Evolutionary conservation across 1,139 yeast species (phyloP).

Genomic region (Candida sojae): DNA sequence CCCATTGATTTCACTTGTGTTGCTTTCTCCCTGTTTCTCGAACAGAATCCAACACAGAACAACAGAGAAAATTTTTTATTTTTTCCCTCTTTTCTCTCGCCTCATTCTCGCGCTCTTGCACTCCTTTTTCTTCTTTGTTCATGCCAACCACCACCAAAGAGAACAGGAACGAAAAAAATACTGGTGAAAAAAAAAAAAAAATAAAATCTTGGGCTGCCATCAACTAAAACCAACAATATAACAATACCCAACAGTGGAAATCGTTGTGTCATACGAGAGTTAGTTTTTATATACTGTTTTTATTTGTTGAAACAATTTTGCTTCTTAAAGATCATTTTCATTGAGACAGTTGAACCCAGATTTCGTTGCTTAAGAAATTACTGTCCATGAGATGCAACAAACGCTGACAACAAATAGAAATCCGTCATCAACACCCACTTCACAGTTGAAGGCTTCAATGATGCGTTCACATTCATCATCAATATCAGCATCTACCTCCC

Average conservation of each 20-base stretch:
- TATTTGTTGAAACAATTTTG: no score
- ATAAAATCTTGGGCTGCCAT: background rate
- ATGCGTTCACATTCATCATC: background rate
- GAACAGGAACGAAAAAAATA: background rate
- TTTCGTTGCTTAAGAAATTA: background rate
- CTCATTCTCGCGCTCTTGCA: background rate
- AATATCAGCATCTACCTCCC: slow-evolving; percentile 4
- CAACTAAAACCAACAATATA: no score
- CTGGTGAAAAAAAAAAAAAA: background rate
- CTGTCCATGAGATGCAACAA: slow-evolving; percentile 6
- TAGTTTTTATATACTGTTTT: no score
- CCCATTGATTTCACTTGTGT: no score
- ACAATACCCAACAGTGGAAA: no score
- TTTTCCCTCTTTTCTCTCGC: background rate
- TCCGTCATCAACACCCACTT: slow-evolving; percentile 1
- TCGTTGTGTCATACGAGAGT: no score
- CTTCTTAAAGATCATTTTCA: background rate
- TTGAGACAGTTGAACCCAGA: background rate
- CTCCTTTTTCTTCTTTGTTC: background rate
- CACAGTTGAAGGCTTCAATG: background rate
- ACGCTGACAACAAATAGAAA: slow-evolving; percentile 5
- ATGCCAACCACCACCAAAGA: background rate
- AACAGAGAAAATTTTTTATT: background rate
- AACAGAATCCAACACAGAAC: background rate
- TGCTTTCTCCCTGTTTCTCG: background rate